Percentiles rank a stretch among this genome's conserved stretches.
These are phyloP conservation scores for Pythium periplocum DNA, from an alignment of 352 stramenopile species.

Conservation along the genomic window DNA sequence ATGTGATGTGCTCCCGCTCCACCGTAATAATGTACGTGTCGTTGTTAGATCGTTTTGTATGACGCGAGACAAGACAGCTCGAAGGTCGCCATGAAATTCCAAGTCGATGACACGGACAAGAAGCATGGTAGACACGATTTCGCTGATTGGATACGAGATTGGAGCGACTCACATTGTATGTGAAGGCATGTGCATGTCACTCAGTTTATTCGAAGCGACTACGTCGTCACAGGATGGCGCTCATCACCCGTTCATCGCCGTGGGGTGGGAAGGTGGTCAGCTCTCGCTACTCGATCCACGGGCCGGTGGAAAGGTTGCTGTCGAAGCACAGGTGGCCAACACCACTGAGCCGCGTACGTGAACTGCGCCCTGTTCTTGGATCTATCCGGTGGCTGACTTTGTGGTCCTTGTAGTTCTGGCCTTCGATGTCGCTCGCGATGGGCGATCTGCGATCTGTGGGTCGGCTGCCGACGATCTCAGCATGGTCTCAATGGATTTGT, in stretches of 20 bases:
- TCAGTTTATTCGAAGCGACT: conserved; percentile 28
- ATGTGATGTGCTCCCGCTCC: conserved; percentile 1
- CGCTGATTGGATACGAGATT: neutral
- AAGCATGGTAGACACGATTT: conserved; percentile 9
- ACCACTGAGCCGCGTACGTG: conserved; percentile 48
- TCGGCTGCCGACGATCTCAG: conserved; percentile 56
- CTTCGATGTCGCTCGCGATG: conserved; percentile 59
- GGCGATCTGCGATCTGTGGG: conserved; percentile 47
- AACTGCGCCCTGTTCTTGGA: too few species aligned
- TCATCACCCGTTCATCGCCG: conserved; percentile 36
- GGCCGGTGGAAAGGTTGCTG: conserved; percentile 34
- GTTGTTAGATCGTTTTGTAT: conserved; percentile 18
- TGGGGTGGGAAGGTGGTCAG: conserved; percentile 68
- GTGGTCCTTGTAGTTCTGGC: conserved; percentile 43
- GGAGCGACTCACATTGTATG: neutral
- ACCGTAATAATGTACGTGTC: conserved; percentile 2
- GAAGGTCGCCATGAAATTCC: conserved; percentile 13
- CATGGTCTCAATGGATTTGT: conserved; percentile 35
- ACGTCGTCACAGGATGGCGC: conserved; percentile 5
- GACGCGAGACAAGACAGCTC: conserved; percentile 12
- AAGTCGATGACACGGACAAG: conserved; percentile 8
- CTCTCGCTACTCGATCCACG: conserved; percentile 65
- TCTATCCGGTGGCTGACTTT: neutral
- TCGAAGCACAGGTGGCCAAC: conserved; percentile 40
- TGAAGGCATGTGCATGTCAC: conserved; percentile 39